Evolutionary conservation across 2,329 filamentous ascomycete species (phyloP).

Genomic region (Shiraia sp.): DNA sequence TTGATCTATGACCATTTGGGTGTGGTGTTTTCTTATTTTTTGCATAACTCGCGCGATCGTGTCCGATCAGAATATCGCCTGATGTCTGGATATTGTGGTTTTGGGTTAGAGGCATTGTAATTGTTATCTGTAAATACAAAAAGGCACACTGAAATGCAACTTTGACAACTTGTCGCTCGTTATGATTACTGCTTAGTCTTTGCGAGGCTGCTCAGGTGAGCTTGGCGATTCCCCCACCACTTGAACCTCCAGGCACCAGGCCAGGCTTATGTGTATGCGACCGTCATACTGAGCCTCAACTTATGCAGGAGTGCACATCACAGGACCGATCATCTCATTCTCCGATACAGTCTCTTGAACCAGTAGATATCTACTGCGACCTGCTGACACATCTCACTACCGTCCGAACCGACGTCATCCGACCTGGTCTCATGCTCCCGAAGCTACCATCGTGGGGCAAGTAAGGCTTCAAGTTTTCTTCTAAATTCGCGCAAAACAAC

Average conservation of each 20-base stretch:
- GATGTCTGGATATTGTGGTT: conserved; percentile 1
- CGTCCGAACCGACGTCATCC: conserved; percentile 11
- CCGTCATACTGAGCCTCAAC: too few relatives aligned
- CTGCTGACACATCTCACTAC: neutral
- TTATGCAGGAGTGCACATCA: too few relatives aligned
- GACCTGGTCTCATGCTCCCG: conserved; percentile 1
- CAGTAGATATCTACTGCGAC: too few relatives aligned
- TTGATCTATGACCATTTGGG: neutral
- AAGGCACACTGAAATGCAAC: conserved; percentile 3
- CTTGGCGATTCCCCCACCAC: neutral
- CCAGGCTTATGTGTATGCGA: neutral
- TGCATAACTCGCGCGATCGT: conserved; percentile 11
- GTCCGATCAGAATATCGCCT: neutral
- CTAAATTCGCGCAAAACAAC: too few relatives aligned
- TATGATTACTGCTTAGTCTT: neutral
- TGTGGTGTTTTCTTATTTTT: conserved; percentile 9
- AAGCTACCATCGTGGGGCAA: conserved; percentile 2
- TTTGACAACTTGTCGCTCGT: neutral
- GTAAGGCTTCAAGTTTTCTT: neutral
- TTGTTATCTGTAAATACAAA: conserved; percentile 5
- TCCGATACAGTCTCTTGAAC: too few relatives aligned
- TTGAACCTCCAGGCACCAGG: too few relatives aligned
- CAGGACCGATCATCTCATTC: too few relatives aligned
- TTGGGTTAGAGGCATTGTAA: conserved; percentile 5
- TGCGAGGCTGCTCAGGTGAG: neutral